A percentile compares a stretch with the other conserved stretches of the same genome.
These are phyloP conservation scores for Forsythia suspensa DNA, from an alignment of 257 asterid genomes.

Conservation along the genomic window DNA sequence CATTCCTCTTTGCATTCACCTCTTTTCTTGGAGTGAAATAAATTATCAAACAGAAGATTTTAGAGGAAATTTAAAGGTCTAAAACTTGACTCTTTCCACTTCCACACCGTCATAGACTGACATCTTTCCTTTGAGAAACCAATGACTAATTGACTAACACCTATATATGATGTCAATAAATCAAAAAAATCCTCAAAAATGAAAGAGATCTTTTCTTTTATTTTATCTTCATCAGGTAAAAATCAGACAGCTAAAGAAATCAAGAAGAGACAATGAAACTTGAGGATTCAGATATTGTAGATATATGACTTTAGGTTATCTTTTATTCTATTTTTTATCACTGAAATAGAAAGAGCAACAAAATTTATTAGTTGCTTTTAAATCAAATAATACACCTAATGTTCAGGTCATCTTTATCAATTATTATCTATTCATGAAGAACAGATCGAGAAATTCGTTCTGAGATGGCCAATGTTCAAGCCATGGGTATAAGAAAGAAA, in stretches of 20 bases:
- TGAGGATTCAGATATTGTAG: background rate
- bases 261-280: background rate
- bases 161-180: background rate
- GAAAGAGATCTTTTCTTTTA: background rate
- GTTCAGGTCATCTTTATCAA: background rate
- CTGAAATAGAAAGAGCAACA: background rate
- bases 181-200: background rate
- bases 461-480: background rate
- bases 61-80: background rate
- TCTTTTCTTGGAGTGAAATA: background rate
- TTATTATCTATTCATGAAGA: background rate
- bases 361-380: background rate
- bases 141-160: background rate
- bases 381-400: background rate
- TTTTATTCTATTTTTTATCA: background rate
- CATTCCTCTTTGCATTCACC: background rate
- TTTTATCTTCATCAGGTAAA: background rate
- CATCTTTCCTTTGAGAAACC: background rate
- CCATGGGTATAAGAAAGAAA: background rate
- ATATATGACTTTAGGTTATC: background rate
- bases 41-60: background rate
- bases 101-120: background rate
- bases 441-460: background rate
- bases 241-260: background rate
- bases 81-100: background rate